Evolutionary conservation across 805 yeast genomes (phyloP), one percentile per base, ranked within the genome.

Genomic region (Yarrowia sp.): DNA sequence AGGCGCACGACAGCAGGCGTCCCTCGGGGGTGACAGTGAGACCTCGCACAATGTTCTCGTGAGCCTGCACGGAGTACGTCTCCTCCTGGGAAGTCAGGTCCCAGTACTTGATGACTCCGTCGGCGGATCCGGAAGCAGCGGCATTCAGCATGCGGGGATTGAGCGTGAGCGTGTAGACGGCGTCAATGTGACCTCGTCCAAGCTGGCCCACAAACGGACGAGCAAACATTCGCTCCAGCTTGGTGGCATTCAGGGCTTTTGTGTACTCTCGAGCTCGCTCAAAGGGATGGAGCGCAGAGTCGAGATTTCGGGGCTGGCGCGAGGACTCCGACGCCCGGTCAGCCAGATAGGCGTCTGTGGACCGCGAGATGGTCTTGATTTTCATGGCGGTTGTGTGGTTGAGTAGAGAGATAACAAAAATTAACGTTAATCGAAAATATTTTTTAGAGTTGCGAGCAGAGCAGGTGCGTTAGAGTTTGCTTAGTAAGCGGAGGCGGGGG

Each of bases 181-280:
- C 98, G 72, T 94, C 99, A 63, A 93, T 78, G 71, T 96, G 99
- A 8, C 99, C 99, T 64, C 83, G 81, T 3, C 99, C 99, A 35
- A 94, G 76, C 71, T 94, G 98, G 0, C 96, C 97, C 19, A 96
- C 80, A 74, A 94, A 94, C 2, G 99, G 99, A 71, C 92, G 92
- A 0, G 99, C 98, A 81, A 94, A 94, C 88, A 94, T 87, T 67
- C 97, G 81, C 71, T 93, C 98, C 76, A 94, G 74, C 72, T 94
- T 94, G 14, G 98, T 92, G 25, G 99, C 98, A 62, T 90, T 93
- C 60, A 94, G 76, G 0, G 98, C 98, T 67, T 92, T 83, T 18
- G 97, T 89, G 70, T 94, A 94, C 74, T 94, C 99, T 71, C 99
- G 81, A 6, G 98, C 97, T 68, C 98, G 80, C 75, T 94, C 98